These are phyloP conservation scores for Sporothrix pallida DNA, from an alignment of 2,329 filamentous ascomycete genomes.

Conservation along the genomic window DNA sequence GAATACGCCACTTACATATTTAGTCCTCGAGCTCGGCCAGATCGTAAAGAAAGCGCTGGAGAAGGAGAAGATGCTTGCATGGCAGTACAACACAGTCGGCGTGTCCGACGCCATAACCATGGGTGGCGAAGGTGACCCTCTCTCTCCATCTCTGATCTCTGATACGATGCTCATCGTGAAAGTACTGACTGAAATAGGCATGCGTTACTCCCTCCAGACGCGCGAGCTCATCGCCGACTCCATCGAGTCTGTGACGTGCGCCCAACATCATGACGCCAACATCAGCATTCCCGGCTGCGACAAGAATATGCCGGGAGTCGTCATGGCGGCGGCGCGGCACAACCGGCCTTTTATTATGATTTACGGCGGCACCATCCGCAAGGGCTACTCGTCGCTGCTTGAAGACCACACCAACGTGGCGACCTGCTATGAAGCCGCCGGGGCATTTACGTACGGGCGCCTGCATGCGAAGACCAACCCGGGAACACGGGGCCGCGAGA, in stretches of 20 bases:
- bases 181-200: slow-evolving; percentile 57
- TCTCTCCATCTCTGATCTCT: too few relatives aligned
- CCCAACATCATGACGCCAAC: slow-evolving; percentile 90
- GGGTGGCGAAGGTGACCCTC: slow-evolving; percentile 68
- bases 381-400: slow-evolving; percentile 79
- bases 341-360: slow-evolving; percentile 95
- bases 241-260: slow-evolving; percentile 91
- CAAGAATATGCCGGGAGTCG: slow-evolving; percentile 95
- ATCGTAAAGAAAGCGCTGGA: slow-evolving; percentile 82
- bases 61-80: slow-evolving; percentile 86
- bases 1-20: neutral
- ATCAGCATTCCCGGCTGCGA: slow-evolving; percentile 93
- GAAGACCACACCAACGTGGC: slow-evolving; percentile 84
- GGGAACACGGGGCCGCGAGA: slow-evolving; percentile 46
- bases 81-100: slow-evolving; percentile 93
- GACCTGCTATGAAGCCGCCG: slow-evolving; percentile 85
- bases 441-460: slow-evolving; percentile 78
- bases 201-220: slow-evolving; percentile 90
- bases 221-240: slow-evolving; percentile 93
- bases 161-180: too few relatives aligned
- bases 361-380: slow-evolving; percentile 89
- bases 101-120: slow-evolving; percentile 93
- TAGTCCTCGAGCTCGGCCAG: slow-evolving; percentile 79
- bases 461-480: slow-evolving; percentile 61
- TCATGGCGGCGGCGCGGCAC: slow-evolving; percentile 89